Base-by-base conservation (phyloP, 2,329 filamentous ascomycete species). In the Colletotrichum cuscutae region DNA sequence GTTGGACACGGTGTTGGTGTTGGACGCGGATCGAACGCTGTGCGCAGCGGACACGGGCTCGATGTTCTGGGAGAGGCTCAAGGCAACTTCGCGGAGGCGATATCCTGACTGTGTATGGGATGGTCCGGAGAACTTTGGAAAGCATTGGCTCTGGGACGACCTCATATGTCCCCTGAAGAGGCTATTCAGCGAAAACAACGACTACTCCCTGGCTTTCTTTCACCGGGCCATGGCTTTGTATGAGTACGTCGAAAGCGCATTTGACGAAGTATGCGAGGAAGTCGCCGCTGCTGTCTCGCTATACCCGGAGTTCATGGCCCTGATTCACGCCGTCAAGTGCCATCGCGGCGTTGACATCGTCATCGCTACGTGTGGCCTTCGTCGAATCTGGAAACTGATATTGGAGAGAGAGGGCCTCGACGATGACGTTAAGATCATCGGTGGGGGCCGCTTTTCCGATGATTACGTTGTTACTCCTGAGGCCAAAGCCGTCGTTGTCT, bases 11-110 rank as follows among this genome's bases (percentile, higher is more conserved):
- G 79, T 89, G 58, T 63, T 92, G 19, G 85, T 91, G 0, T 59
- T 93, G 2, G 90, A 93, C 73, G 90, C 80, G 0, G 90, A 92
- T 77, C 87, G 80, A 74, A 92, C 89, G 0, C 78, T 93, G 65
- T 79, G 84, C 5, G 68, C 84, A 1, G 74, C 84, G 13, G 90
- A 92, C 72, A 86, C 86, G 5, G 86, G 87, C 0, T 66, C 49
- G 0, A 52, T 89, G 65, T 90, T 90, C 78, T 91, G 87, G 88
- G 73, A 82, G 22, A 76, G 37, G 22, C 19, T 26, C 5, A 32
- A 22, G 13, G 15, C 5, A 7, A 1, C 6, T 9, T 13, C n/a
- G 4, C 12, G 6, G 37, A 15, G 69, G 67, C 19, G 8, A n/a
- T 7, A 22, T 4, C 42, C 19, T 4, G 19, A 49, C 19, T 3